Evolutionary conservation across 495 filamentous ascomycete species (phyloP).

Genomic region (Podospora fimiseda): DNA sequence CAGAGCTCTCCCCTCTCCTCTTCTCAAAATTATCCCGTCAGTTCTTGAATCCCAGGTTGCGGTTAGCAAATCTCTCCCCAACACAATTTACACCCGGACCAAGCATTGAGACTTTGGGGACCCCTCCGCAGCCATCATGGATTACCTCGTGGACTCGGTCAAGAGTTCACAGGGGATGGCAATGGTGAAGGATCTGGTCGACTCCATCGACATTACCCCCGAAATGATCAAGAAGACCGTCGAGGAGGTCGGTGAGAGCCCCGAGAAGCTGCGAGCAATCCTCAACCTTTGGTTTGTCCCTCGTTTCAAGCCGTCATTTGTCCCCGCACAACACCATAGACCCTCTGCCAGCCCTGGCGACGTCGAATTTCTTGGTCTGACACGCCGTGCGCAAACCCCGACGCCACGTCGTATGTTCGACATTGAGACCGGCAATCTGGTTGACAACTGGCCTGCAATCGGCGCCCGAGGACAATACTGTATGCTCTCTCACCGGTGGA

Average conservation of each 20-base stretch:
- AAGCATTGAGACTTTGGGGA: neutral
- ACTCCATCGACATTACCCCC: conserved; percentile 8
- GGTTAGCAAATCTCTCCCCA: too few relatives aligned
- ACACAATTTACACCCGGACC: neutral
- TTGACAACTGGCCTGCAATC: conserved; percentile 24
- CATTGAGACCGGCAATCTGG: conserved; percentile 36
- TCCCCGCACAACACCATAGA: conserved; percentile 14
- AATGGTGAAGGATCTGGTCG: conserved; percentile 8
- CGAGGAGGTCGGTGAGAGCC: conserved; percentile 19
- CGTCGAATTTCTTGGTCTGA: conserved; percentile 24
- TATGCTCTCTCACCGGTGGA: conserved; percentile 45
- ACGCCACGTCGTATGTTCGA: conserved; percentile 44
- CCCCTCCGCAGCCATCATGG: neutral
- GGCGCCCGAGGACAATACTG: conserved; percentile 34
- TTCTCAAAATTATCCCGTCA: too few relatives aligned
- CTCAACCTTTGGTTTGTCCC: conserved; percentile 27
- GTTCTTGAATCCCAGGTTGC: too few relatives aligned
- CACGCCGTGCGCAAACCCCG: conserved; percentile 24
- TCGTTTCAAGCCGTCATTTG: conserved; percentile 25
- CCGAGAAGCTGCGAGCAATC: conserved; percentile 25
- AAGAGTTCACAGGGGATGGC: neutral
- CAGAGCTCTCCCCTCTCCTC: too few relatives aligned
- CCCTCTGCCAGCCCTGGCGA: conserved; percentile 12
- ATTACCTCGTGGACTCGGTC: neutral
- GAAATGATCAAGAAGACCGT: conserved; percentile 19